Base-by-base conservation (phyloP, 1,139 yeast species). In the Suhomyces bribrorum region DNA sequence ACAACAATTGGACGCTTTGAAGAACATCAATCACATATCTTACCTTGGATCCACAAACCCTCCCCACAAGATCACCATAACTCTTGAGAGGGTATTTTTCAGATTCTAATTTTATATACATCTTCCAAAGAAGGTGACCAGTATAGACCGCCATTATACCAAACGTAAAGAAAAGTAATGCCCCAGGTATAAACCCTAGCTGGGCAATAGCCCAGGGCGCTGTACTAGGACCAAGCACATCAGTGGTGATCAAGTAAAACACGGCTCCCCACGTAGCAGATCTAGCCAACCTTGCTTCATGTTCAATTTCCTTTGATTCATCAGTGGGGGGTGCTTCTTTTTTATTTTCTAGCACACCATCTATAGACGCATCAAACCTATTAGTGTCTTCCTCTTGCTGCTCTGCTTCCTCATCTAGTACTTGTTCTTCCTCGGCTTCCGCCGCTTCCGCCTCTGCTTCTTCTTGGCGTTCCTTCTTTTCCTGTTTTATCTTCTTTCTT, bases 231-330 rank as follows among this genome's bases (percentile, higher is more conserved):
- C 35, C 35, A 32, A 32, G 35, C 17, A 32, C 26, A 32, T 32
- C 35, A 9, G 35, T 32, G 16, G 35, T 32, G 16, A 32, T 32
- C 30, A 32, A 32, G 14, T 22, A 32, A 15, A 32, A 32, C 12
- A 32, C 30, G 8, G 35, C 26, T n/a, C 35, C 35, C 35, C 35
- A 32, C 5, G 35, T 16, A 14, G 35, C 35, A 26, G 17, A 17
- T 26, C 29, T 32, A 15, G 24, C 18, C 23, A 26, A 9, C 26
- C 35, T 32, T 3, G 25, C 11, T 3, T 29, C 35, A 12, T 17
- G 16, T 17, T 32, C 30, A 13, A 32, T 24, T 26, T n/a, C 13
- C 9, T 18, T 32, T 7, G 24, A 8, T 9, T 32, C 26, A 2
- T 26, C 35, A 17, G 35, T 12, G 5, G 29, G 18, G 13, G 18